Evolutionary conservation across 2,329 filamentous ascomycete genomes (phyloP).

Genomic region (Fusarium sp.): DNA sequence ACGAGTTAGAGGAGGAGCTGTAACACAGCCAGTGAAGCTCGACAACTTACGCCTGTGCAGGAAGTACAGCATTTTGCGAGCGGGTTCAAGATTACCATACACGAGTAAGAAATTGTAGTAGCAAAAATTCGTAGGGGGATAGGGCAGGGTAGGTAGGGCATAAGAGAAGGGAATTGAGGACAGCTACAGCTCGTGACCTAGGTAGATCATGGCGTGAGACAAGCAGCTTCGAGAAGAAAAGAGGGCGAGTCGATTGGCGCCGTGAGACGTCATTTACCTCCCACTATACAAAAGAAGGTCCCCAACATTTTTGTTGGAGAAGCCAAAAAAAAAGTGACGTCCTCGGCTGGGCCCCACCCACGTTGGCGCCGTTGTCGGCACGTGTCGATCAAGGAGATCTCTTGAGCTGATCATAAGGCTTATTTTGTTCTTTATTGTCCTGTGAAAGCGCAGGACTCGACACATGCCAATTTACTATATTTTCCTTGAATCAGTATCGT

Average conservation of each 20-base stretch:
- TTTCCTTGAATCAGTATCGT: too few species aligned
- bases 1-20: conserved; percentile 24
- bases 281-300: conserved; percentile 3
- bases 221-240: conserved; percentile 4
- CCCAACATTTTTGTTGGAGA: conserved; percentile 40
- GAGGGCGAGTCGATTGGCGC: neutral
- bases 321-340: conserved; percentile 37
- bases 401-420: conserved; percentile 25
- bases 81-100: neutral
- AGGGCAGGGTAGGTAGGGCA: neutral
- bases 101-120: neutral
- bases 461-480: neutral
- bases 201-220: conserved; percentile 31
- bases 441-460: neutral
- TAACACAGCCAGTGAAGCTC: conserved; percentile 4
- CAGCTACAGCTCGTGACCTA: conserved; percentile 13
- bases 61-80: conserved; percentile 36
- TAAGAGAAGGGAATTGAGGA: conserved; percentile 7
- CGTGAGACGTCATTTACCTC: conserved; percentile 29
- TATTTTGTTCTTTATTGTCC: neutral
- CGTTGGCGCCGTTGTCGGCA: conserved; percentile 27
- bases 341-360: conserved; percentile 31
- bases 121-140: neutral
- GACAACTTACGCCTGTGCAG: conserved; percentile 33
- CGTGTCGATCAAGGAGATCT: conserved; percentile 18